A percentile compares a stretch with the other conserved stretches of the same genome.
Conservation (phyloP, 495 filamentous ascomycete genomes). For the Pyrenopolyporus hunteri region DNA sequence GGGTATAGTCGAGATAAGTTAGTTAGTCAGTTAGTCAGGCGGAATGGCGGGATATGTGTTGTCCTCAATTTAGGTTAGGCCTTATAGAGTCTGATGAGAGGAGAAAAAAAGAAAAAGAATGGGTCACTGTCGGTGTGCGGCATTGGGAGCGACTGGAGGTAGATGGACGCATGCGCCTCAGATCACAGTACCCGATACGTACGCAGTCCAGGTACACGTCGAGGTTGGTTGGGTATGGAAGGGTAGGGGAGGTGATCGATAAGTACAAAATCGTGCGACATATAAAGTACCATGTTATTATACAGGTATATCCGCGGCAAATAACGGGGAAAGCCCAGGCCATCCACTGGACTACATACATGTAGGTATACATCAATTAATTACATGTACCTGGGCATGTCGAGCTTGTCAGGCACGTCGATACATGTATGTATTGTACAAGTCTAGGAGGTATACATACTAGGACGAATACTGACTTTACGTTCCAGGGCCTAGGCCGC, state of each 20-base stretch:
- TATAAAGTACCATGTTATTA: neutral
- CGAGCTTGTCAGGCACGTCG: no score
- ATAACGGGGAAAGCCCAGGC: no score
- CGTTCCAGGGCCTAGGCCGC: conserved; percentile 5
- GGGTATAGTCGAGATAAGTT: no score
- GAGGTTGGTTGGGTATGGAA: no score
- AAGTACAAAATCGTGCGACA: neutral
- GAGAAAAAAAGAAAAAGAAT: conserved; percentile 23
- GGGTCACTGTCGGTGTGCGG: conserved; percentile 32
- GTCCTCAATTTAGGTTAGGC: conserved; percentile 20
- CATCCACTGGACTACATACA: no score
- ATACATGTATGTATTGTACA: no score
- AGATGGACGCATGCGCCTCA: conserved; percentile 2
- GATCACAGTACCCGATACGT: conserved; percentile 11
- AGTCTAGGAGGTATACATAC: no score
- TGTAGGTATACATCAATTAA: no score
- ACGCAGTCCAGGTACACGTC: neutral
- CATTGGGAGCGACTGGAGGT: neutral
- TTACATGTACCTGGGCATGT: no score
- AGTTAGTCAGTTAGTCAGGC: no score
- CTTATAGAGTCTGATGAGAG: conserved; percentile 9
- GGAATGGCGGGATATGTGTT: conserved; percentile 7
- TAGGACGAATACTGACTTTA: neutral
- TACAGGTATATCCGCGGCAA: neutral
- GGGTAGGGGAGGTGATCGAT: no score